Base-by-base conservation (phyloP, 768 basidiomycete genomes). In the Podaxis pistillaris region DNA sequence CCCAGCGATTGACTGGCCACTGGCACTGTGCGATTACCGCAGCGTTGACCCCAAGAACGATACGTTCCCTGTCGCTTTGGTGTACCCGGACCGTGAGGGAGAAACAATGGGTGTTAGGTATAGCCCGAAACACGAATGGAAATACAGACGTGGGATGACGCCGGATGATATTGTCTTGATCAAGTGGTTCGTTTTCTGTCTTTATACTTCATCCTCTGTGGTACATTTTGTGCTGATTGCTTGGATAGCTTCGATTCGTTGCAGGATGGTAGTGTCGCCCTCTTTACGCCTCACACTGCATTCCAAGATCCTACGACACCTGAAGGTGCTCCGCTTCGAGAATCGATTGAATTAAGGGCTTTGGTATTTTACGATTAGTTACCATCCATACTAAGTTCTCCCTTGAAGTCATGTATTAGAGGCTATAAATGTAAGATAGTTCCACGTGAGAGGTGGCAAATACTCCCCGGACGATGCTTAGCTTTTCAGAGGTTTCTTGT, bases 241-340 rank as follows among this genome's bases (percentile, higher is more conserved):
- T 36, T 5, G 13, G 13, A 3, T 63, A 74, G 71, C 58, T 71
- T 68, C 40, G 71, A 72, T 58, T 76, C 78, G 0, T 38, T 75
- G 26, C 72, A 78, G 57, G 78, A 81, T 62, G 81, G 78, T 1
- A 78, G 77, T 62, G 80, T 84, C 15, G 83, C 86, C 0, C 67
- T 76, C 13, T 79, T 87, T 57, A 85, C 86, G 0, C 86, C 87
- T 3, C 88, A 89, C 67, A 85, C 83, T n/a, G 85, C 78, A 2
- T 89, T 88, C 70, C 63, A 75, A 33, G 86, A 88, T 63, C 80
- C 82, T 1, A 73, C 74, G 0, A 85, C 83, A 3, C 86, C 85
- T 1, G 68, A 74, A 40, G 83, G 75, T 50, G 75, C 83, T 0
- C 82, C 81, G 4, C 69, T 74, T 3, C 73, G 86, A 51, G 80